Conservation (phyloP, 164 flowering plant genomes). For the Houttuynia cordata region DNA sequence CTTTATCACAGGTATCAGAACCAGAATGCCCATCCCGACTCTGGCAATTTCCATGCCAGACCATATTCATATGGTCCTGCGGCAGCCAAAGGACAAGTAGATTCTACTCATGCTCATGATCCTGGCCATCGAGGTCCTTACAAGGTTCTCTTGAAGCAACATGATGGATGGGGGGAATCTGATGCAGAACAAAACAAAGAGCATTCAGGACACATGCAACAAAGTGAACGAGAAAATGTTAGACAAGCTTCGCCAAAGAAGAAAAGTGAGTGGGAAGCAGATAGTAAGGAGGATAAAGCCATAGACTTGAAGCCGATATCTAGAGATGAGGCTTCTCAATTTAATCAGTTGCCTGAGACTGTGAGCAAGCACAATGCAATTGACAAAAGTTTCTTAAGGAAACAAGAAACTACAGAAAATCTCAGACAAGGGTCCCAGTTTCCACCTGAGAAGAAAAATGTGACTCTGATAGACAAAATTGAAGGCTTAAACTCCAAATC, state of each 20-base stretch:
- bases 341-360: constrained; percentile 8
- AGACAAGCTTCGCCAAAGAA: constrained; percentile 11
- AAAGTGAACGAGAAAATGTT: constrained; percentile 23
- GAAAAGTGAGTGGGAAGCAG: constrained; percentile 36
- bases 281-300: constrained; percentile 23
- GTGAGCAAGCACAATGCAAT: background rate
- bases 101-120: constrained; percentile 32
- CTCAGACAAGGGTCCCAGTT: constrained; percentile 9
- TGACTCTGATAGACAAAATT: constrained; percentile 58
- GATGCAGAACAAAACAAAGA: constrained; percentile 39
- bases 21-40: constrained; percentile 38
- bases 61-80: constrained; percentile 36
- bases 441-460: constrained; percentile 29
- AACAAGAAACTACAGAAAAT: constrained; percentile 13
- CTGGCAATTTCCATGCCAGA: constrained; percentile 33
- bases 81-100: constrained; percentile 34
- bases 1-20: constrained; percentile 37
- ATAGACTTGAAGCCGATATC: constrained; percentile 14
- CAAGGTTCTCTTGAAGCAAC: constrained; percentile 59
- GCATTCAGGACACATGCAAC: constrained; percentile 11
- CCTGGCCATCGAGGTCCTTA: constrained; percentile 28
- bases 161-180: constrained; percentile 40
- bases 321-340: constrained; percentile 19
- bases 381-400: constrained; percentile 20
- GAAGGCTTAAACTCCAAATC: constrained; percentile 72